Conservation (phyloP, 225 moss, liverwort and hornwort genomes). For the Physcomitrium patens region DNA sequence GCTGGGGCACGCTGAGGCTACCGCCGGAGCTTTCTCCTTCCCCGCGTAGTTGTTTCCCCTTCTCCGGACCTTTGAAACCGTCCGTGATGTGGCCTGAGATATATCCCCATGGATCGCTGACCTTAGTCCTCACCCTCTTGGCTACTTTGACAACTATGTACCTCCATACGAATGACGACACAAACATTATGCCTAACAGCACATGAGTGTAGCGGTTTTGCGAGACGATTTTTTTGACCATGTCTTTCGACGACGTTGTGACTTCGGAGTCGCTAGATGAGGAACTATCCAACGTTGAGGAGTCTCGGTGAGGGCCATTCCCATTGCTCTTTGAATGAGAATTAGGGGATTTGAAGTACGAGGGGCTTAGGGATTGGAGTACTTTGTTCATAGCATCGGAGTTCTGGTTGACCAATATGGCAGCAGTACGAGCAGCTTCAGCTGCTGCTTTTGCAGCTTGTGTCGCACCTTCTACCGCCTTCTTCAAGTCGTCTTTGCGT, state of each 20-base stretch:
- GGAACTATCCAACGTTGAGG: constrained; percentile 29
- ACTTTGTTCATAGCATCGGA: constrained; percentile 47
- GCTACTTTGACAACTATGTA: constrained; percentile 55
- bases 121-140: constrained; percentile 58
- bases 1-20: constrained; percentile 28
- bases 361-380: constrained; percentile 29
- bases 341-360: neutral
- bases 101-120: constrained; percentile 60
- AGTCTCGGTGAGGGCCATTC: constrained; percentile 6
- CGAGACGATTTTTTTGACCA: constrained; percentile 48
- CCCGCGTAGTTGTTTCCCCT: constrained; percentile 16
- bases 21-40: constrained; percentile 21
- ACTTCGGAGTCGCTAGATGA: constrained; percentile 37
- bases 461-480: constrained; percentile 49
- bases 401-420: constrained; percentile 44
- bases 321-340: constrained; percentile 15
- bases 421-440: constrained; percentile 46
- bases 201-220: constrained; percentile 61
- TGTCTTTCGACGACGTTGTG: constrained; percentile 25
- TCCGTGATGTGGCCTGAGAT: constrained; percentile 51
- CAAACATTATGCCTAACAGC: constrained; percentile 53
- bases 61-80: constrained; percentile 47
- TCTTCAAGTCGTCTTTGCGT: constrained; percentile 41
- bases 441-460: constrained; percentile 56
- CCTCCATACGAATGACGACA: constrained; percentile 60